These are phyloP conservation scores for Chaetothyriales sp. DNA, from an alignment of 2,329 filamentous ascomycete species.

Conservation along the genomic window DNA sequence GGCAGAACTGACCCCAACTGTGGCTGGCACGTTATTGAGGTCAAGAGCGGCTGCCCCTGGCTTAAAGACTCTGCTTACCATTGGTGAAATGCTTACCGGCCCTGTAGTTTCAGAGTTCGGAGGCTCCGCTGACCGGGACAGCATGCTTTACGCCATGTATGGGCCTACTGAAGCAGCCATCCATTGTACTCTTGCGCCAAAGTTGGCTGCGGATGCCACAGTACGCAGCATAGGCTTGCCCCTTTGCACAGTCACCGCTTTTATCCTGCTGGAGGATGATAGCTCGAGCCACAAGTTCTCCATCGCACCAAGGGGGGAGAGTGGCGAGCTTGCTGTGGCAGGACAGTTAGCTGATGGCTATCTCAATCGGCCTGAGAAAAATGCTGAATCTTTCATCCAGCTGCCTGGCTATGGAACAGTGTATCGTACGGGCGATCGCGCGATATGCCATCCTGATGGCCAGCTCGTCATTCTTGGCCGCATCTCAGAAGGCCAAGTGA, in stretches of 20 bases:
- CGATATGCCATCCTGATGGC: constrained; percentile 50
- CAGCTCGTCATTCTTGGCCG: constrained; percentile 71
- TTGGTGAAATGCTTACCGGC: constrained; percentile 80
- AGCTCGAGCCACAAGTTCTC: constrained; percentile 26
- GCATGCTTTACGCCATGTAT: constrained; percentile 84
- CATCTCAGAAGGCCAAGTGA: constrained; percentile 66
- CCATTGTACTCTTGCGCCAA: constrained; percentile 64
- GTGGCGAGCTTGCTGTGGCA: constrained; percentile 68
- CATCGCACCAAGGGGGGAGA: constrained; percentile 48
- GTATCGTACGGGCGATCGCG: constrained; percentile 78
- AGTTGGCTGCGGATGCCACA: constrained; percentile 41
- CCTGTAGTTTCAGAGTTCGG: constrained; percentile 70
- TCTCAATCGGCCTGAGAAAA: constrained; percentile 66
- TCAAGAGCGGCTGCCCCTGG: constrained; percentile 51
- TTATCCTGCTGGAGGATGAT: constrained; percentile 42
- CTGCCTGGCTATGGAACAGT: constrained; percentile 49
- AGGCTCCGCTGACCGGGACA: constrained; percentile 33
- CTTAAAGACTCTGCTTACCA: constrained; percentile 61
- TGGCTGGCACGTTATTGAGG: constrained; percentile 60
- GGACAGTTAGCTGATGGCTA: constrained; percentile 74
- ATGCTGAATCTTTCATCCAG: constrained; percentile 52
- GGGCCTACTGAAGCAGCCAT: constrained; percentile 86
- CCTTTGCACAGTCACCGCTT: constrained; percentile 65
- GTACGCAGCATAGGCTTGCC: constrained; percentile 61
- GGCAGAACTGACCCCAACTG: constrained; percentile 77